phyloP scores from a whole-genome alignment of 208 protist species.

The Leishmania turanica region DNA sequence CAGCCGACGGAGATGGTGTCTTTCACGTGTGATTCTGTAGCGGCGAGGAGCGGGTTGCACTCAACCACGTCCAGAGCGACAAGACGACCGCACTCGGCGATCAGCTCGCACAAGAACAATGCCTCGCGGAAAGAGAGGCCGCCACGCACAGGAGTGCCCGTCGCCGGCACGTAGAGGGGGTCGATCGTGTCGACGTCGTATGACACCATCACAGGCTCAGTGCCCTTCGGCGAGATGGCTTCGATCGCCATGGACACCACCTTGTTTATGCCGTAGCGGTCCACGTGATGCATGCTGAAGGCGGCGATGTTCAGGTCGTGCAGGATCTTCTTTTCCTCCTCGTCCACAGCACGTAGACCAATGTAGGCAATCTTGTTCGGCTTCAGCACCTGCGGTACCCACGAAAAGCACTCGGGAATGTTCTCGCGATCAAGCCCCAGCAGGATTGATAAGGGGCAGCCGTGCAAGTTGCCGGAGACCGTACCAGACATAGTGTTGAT shows the following conservation, averaged over 20 bases:
- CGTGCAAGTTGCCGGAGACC: constrained; percentile 73
- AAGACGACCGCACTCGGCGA: constrained; percentile 52
- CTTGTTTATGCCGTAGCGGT: constrained; percentile 63
- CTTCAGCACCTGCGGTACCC: constrained; percentile 45
- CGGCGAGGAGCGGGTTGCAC: constrained; percentile 66
- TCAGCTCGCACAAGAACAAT: constrained; percentile 42
- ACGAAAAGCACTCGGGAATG: constrained; percentile 42
- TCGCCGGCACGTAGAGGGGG: constrained; percentile 52
- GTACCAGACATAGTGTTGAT: constrained; percentile 70
- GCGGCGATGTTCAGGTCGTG: constrained; percentile 50
- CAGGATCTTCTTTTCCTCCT: constrained; percentile 60
- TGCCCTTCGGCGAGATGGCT: constrained; percentile 41
- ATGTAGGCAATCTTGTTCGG: constrained; percentile 67
- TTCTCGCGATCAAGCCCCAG: constrained; percentile 51
- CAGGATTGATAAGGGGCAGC: constrained; percentile 69
- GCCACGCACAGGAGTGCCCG: constrained; percentile 61
- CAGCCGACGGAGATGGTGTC: constrained; percentile 53
- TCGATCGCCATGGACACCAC: constrained; percentile 56
- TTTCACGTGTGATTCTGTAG: constrained; percentile 27
- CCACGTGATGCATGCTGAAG: constrained; percentile 61
- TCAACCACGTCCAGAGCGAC: constrained; percentile 64
- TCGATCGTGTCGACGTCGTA: constrained; percentile 79
- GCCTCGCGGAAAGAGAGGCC: constrained; percentile 60
- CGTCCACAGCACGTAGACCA: constrained; percentile 67
- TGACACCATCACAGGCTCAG: constrained; percentile 59